A percentile compares a stretch with the other conserved stretches of the same genome.
Evolutionary conservation across 768 basidiomycete species (phyloP).

Genomic region (Lentinus brumalis): DNA sequence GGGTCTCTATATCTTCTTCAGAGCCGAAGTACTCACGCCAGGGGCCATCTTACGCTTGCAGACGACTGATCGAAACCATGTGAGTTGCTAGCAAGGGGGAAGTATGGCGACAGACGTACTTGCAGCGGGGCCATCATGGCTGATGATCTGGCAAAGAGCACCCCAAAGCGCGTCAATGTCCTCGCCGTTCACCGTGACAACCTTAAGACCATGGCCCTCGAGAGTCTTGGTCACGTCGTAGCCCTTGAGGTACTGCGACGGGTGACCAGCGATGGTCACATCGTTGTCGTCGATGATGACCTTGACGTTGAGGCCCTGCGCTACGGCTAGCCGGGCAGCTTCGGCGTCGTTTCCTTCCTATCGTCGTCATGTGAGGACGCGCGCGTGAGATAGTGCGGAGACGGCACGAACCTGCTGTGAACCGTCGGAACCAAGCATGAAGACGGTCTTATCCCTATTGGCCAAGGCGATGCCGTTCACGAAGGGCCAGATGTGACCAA

Average conservation of each 20-base stretch:
- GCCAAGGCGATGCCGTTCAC: conserved; percentile 87
- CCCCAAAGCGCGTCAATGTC: conserved; percentile 79
- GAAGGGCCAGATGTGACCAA: conserved; percentile 89
- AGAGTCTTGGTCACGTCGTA: conserved; percentile 73
- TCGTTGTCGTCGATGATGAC: conserved; percentile 89
- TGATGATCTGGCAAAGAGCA: conserved; percentile 57
- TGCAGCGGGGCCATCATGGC: conserved; percentile 75
- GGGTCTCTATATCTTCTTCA: conserved; percentile 38
- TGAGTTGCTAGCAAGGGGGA: not conserved
- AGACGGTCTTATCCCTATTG: conserved; percentile 73
- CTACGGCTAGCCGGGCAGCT: conserved; percentile 85
- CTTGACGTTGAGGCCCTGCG: conserved; percentile 82
- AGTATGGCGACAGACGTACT: conserved; percentile 40
- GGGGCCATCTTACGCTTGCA: conserved; percentile 56
- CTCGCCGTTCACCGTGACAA: conserved; percentile 73
- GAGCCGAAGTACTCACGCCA: conserved; percentile 27
- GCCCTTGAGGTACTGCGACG: conserved; percentile 82
- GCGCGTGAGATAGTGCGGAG: not conserved
- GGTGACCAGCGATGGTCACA: conserved; percentile 91
- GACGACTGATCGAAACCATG: conserved; percentile 48
- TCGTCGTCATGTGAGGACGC: not conserved
- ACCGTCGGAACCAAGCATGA: conserved; percentile 86
- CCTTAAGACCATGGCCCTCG: conserved; percentile 80
- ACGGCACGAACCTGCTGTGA: conserved; percentile 60
- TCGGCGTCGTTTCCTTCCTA: conserved; percentile 87